Conservation (phyloP, 1,139 yeast genomes). For the Arxiozyma bovina region DNA sequence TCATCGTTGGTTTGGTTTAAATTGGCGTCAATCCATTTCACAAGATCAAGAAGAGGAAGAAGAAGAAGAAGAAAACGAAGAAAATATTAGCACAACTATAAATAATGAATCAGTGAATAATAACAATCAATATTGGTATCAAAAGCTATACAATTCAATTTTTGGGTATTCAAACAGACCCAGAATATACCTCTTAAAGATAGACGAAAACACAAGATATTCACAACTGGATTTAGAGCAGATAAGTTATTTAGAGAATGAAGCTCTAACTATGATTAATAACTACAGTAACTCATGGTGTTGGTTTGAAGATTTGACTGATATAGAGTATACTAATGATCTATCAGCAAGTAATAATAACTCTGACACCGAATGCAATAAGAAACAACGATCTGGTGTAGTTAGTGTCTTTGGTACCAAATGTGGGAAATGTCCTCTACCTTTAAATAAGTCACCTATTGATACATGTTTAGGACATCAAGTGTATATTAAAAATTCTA, state of each 20-base stretch:
- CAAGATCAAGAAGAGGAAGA: not conserved
- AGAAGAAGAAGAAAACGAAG: not conserved
- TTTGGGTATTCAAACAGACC: not conserved
- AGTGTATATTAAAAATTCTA: slow-evolving; percentile 22
- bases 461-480: slow-evolving; percentile 15
- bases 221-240: slow-evolving; percentile 24
- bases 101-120: not conserved
- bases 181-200: not conserved
- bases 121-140: no score
- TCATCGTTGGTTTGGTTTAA: not conserved
- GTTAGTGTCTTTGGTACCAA: slow-evolving; percentile 27
- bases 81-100: not conserved
- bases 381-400: slow-evolving; percentile 14
- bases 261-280: slow-evolving; percentile 19
- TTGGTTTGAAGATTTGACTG: slow-evolving; percentile 23
- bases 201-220: slow-evolving; percentile 19
- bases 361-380: not conserved
- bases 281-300: slow-evolving; percentile 24
- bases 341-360: no score
- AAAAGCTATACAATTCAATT: no score
- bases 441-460: slow-evolving; percentile 20
- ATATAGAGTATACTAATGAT: not conserved
- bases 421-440: slow-evolving; percentile 25
- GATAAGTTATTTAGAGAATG: slow-evolving; percentile 20
- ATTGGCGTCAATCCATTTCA: not conserved